Evolutionary conservation across 1,139 yeast genomes (phyloP), one percentile per base, ranked within the genome.

Genomic region (Geotrichum macrosporum): DNA sequence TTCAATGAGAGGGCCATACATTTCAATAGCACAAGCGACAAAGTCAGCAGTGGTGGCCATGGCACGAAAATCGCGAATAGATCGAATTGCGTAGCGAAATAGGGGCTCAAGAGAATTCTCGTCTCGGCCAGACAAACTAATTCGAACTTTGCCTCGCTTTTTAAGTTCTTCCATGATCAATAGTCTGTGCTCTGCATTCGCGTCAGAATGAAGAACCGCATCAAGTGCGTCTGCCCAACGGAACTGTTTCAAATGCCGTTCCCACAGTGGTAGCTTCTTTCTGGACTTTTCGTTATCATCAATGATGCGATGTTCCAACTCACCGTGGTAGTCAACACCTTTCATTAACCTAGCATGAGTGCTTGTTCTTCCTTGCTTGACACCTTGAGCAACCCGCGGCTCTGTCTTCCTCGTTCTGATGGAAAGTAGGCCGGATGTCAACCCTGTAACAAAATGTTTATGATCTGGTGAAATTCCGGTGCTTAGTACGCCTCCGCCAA

Each of bases 141-240:
- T 79, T 59, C 88, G 75, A 46, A 89, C 80, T 63, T 92, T 94
- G 35, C 96, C 96, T 52, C 96, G 77, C 57, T 78, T 81, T 61
- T 85, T 83, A 58, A 92, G 75, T 66, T 92, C 97, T 56, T 81
- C 81, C 51, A 92, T 71, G 5, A 87, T 86, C 10, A 95, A 82
- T 10, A 86, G 71, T 0, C 95, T 84, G 52, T 81, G 74, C 58
- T 88, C 96, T 53, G 80, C 78, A 1, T 92, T 79, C 61, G 82
- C 74, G 3, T 95, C 95, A 3, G 82, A 75, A 15, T 77, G 72
- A 56, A 92, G 80, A 1, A 95, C 96, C 52, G 82, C 75, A 63
- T 92, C 96, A 46, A 92, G 74, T 1, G 97, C 96, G 56, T 89
- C 96, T 2, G 80, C 65, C 96, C 97, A 92, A 62, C 85, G 78